Evolutionary conservation across 2,329 filamentous ascomycete species (phyloP), one percentile per base, ranked within the genome.

Genomic region (Trichothecium roseum): DNA sequence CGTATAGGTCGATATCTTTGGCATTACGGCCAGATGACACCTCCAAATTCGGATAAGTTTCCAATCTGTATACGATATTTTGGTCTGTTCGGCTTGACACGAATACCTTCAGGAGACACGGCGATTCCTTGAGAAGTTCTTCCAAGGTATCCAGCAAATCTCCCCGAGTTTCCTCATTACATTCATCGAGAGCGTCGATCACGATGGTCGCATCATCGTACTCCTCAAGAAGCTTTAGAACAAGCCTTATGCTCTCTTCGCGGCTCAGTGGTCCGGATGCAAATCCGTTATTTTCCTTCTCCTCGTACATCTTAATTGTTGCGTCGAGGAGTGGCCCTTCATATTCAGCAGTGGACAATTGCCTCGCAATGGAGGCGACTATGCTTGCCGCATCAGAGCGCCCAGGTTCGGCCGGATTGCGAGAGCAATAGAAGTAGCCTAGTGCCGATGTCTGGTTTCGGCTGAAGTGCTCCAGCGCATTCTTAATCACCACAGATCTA

Each of bases 351-450:
- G 17, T 26, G 8, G 37, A 15, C 2, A 41, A 33, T 27, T 41
- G 34, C 10, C 37, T 22, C 6, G 39, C 33, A 35, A 41, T 30
- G 14, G 37, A 36, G 3, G 39, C 39, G 8, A 30, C 6, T 15
- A 41, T 39, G 3, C 18, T 16, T 14, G 36, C 10, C 8, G 39
- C 37, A 9, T 39, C 34, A 8, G 39, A 34, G 16, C 39, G 33
- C 6, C 37, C 37, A 1, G 37, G 39, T 22, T 41, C 30, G 4
- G 37, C 37, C 8, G 17, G 34, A 26, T 39, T 37, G 12, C 37
- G 24, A 26, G 39, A 39, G 28, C 34, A 41, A 30, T 41, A 41
- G 22, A 41, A 41, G 22, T 41, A 41, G n/a, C n/a, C n/a, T n/a
- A n/a, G n/a, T n/a, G n/a, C n/a, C n/a, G n/a, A n/a, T n/a, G n/a